Evolutionary conservation across 2,329 filamentous ascomycete species (phyloP).

Genomic region (Aotearoamyces nothofagi): DNA sequence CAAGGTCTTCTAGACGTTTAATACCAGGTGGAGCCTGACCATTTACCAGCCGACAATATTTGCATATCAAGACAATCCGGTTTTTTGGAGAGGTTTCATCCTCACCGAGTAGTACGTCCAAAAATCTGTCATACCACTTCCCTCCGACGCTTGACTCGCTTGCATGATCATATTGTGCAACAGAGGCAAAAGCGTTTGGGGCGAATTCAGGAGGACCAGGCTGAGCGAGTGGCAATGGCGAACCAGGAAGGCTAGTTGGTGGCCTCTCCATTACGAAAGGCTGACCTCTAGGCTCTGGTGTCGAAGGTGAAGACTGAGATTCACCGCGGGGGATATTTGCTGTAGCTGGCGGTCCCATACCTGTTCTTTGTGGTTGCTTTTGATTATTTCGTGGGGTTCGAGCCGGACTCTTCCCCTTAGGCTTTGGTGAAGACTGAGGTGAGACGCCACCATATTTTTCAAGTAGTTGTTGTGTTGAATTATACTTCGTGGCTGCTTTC

Average conservation of each 20-base stretch:
- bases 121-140: conserved; percentile 87
- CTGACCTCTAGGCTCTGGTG: conserved; percentile 3
- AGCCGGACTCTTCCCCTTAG: conserved; percentile 4
- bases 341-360: conserved; percentile 41
- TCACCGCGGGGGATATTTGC: conserved; percentile 39
- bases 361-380: conserved; percentile 25
- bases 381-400: conserved; percentile 3
- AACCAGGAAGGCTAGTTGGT: neutral
- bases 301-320: conserved; percentile 11
- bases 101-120: conserved; percentile 85
- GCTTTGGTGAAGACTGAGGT: conserved; percentile 12
- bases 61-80: conserved; percentile 74
- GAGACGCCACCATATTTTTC: conserved; percentile 71
- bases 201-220: conserved; percentile 39
- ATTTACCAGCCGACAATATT: conserved; percentile 73
- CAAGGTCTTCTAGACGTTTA: conserved; percentile 61
- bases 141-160: conserved; percentile 19
- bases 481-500: conserved; percentile 89
- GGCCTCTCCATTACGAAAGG: neutral
- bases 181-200: conserved; percentile 47
- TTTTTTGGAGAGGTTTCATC: conserved; percentile 90
- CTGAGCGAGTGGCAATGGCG: neutral
- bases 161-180: conserved; percentile 16
- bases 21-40: conserved; percentile 88
- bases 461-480: conserved; percentile 81